Evolutionary conservation across 345 rosid species (phyloP).

Genomic region (Erysimum cheiranthoides): DNA sequence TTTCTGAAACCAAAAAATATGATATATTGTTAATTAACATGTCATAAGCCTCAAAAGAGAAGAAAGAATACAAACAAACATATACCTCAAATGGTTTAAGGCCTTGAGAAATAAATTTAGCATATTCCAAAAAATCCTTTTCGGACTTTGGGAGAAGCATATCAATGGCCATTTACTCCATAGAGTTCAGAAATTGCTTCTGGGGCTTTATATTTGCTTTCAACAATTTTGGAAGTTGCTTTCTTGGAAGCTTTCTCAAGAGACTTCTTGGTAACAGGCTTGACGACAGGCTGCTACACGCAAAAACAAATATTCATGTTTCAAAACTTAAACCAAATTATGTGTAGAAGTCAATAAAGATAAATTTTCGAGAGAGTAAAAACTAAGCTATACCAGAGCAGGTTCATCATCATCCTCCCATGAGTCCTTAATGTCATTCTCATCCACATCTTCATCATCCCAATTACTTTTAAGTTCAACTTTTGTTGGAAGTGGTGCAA

Average conservation of each 20-base stretch:
- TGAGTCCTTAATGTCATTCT: constrained; percentile 81
- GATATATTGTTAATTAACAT: background rate
- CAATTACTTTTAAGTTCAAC: constrained; percentile 61
- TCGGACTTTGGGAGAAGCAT: constrained; percentile 92
- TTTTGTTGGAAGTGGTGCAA: constrained; percentile 62
- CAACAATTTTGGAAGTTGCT: constrained; percentile 32
- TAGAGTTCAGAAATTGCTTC: constrained; percentile 76
- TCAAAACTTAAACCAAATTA: background rate
- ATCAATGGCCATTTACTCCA: constrained; percentile 61
- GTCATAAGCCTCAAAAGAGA: background rate
- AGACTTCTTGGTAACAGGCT: constrained; percentile 42
- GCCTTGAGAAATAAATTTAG: constrained; percentile 79
- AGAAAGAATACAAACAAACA: constrained; percentile 2
- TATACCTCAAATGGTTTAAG: constrained; percentile 77
- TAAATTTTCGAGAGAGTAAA: too few species aligned
- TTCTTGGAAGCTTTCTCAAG: constrained; percentile 50
- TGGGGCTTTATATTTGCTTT: constrained; percentile 60
- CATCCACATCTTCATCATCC: constrained; percentile 96
- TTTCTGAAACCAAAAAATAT: constrained; percentile 61
- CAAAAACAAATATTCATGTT: background rate
- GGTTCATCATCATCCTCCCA: constrained; percentile 98
- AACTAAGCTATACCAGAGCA: constrained; percentile 73
- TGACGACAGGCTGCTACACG: constrained; percentile 54
- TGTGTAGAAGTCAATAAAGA: background rate
- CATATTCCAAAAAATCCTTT: constrained; percentile 87